Evolutionary conservation across 345 rosid genomes (phyloP).

Genomic region (Eucalyptus marginata): DNA sequence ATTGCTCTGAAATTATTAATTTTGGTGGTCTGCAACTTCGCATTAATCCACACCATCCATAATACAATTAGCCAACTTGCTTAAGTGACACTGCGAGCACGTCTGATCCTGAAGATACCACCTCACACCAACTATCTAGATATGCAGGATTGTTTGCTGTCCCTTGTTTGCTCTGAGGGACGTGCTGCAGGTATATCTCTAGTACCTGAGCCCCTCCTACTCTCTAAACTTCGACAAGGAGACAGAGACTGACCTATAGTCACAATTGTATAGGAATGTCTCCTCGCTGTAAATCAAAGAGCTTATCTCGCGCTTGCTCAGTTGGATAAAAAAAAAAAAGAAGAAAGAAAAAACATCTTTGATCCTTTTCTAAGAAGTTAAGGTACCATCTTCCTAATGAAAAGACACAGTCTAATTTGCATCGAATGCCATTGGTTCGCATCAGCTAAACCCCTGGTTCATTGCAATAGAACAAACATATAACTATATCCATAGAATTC

Average conservation of each 20-base stretch:
- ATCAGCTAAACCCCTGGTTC: neutral
- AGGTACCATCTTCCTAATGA: neutral
- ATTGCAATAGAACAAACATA: neutral
- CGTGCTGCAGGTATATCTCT: neutral
- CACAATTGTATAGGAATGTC: neutral
- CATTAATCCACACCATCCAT: neutral
- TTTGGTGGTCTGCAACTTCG: neutral
- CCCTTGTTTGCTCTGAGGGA: neutral
- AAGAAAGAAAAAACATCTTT: neutral
- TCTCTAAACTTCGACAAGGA: neutral
- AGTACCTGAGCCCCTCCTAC: neutral
- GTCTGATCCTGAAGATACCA: neutral
- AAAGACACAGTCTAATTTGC: neutral
- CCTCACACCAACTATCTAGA: neutral
- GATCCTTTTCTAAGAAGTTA: neutral
- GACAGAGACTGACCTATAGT: neutral
- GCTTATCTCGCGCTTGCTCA: neutral
- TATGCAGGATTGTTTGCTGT: neutral
- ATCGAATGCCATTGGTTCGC: neutral
- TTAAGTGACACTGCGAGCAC: neutral
- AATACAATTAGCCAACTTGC: neutral
- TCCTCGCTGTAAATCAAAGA: neutral
- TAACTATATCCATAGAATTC: accelerated
- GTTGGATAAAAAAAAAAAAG: neutral
- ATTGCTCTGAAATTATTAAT: neutral